Evolutionary conservation across 2,329 filamentous ascomycete genomes (phyloP).

Genomic region (Decorospora gaudefroyi): DNA sequence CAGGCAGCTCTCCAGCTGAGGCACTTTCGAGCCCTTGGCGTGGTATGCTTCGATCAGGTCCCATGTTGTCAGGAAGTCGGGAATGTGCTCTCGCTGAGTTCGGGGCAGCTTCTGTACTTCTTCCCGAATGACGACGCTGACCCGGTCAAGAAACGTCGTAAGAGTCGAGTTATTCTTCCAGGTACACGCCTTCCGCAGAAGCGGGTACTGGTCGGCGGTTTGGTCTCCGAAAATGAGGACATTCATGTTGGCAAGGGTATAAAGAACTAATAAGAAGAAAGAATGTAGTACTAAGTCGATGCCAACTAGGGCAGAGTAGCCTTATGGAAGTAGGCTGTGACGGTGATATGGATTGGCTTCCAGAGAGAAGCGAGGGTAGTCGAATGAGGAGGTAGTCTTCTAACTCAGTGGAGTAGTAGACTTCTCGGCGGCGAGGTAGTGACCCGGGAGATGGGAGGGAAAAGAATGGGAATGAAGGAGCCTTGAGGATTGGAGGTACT

Average conservation of each 20-base stretch:
- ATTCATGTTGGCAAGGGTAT: conserved; percentile 49
- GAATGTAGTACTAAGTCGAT: conserved; percentile 5
- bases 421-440: conserved; percentile 21
- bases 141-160: conserved; percentile 64
- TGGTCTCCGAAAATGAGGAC: conserved; percentile 72
- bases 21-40: conserved; percentile 60
- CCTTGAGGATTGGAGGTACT: conserved; percentile 32
- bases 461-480: conserved; percentile 26
- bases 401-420: conserved; percentile 16
- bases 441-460: conserved; percentile 35
- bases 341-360: conserved; percentile 8
- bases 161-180: conserved; percentile 62
- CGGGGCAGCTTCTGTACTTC: conserved; percentile 63
- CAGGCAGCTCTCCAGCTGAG: conserved; percentile 67
- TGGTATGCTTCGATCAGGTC: conserved; percentile 70
- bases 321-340: conserved; percentile 6
- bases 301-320: conserved; percentile 10
- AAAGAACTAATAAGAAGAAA: conserved; percentile 24
- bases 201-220: conserved; percentile 68
- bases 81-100: conserved; percentile 62
- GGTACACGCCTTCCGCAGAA: conserved; percentile 58
- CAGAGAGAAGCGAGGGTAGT: conserved; percentile 12
- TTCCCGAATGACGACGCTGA: conserved; percentile 61
- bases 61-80: conserved; percentile 64
- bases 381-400: conserved; percentile 18